Evolutionary conservation across 257 asterid genomes (phyloP), one percentile per base, ranked within the genome.

Genomic region (Anisodus tanguticus): DNA sequence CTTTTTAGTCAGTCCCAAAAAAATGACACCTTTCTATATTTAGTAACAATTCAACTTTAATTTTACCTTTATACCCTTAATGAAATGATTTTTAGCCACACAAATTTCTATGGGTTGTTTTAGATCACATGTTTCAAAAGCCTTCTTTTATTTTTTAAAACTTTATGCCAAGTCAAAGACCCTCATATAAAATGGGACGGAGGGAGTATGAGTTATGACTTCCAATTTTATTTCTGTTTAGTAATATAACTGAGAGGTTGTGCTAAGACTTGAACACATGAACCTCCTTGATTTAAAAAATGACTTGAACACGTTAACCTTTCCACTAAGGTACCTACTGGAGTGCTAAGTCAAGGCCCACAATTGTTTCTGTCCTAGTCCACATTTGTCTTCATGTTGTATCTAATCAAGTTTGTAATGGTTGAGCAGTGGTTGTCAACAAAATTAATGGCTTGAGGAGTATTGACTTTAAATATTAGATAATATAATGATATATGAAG

Each of bases 271-370:
- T 9, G 0, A 16, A 43, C 39, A 17, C 79, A n/a, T 71, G 79
- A 26, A 26, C 31, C 0, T 26, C 31, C 31, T 31, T 31, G 35
- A 31, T 31, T 31, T 0, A 31, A 31, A 31, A 31, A 31, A 31
- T 1, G 26, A 51, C 47, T 26, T 8, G 0, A 15, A 41, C 37
- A 41, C 79, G 9, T 70, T 55, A 70, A 43, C 4, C 15, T 8
- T 43, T 43, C 79, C 79, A 39, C 54, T 3, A 37, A 39, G 77
- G 77, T 37, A 3, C 77, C 35, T 70, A 70, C 79, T 43, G 79
- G 57, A 43, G 37, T 5, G 37, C 2, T 1, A 16, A 57, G 63
- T 53, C 51, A 47, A 47, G 51, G 0, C 35, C 9, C n/a, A 0
- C 26, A 15, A 53, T 77, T 31, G 64, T 53, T 51, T 53, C 82